Conservation (phyloP, 768 basidiomycete species). For the Royoungia palumana region DNA sequence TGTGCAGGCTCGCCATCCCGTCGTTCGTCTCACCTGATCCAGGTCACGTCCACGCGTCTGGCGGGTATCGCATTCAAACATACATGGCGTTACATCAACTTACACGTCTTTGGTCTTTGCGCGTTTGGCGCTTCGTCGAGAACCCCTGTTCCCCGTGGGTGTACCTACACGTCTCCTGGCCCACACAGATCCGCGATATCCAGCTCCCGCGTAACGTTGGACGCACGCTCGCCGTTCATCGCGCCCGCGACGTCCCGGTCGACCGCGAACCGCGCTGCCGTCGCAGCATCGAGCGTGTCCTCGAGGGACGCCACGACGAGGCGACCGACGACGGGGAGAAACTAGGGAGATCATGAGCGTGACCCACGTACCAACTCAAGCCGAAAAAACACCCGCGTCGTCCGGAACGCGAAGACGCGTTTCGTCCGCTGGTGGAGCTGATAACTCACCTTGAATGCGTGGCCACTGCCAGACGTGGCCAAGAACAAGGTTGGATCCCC, state of each 20-base stretch:
- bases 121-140: too few relatives aligned
- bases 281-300: slow-evolving; percentile 50
- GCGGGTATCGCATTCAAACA: too few relatives aligned
- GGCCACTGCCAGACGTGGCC: slow-evolving; percentile 87
- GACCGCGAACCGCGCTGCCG: slow-evolving; percentile 62
- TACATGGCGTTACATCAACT: too few relatives aligned
- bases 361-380: too few relatives aligned
- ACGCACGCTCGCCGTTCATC: slow-evolving; percentile 21
- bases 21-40: too few relatives aligned
- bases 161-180: slow-evolving; percentile 37
- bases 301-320: slow-evolving; percentile 74
- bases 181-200: slow-evolving; percentile 49
- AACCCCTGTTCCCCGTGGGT: too few relatives aligned
- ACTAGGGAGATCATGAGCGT: slow-evolving; percentile 44
- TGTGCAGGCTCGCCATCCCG: too few relatives aligned
- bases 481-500: slow-evolving; percentile 59
- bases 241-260: slow-evolving; percentile 37
- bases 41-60: too few relatives aligned
- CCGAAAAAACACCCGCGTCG: too few relatives aligned
- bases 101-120: too few relatives aligned
- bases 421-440: too few relatives aligned
- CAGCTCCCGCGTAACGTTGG: slow-evolving; percentile 34
- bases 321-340: slow-evolving; percentile 79
- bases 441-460: slow-evolving; percentile 71
- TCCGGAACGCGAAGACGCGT: too few relatives aligned